Base-by-base conservation (phyloP, 805 yeast genomes). In the Cyberlindnera xylosilytica region DNA sequence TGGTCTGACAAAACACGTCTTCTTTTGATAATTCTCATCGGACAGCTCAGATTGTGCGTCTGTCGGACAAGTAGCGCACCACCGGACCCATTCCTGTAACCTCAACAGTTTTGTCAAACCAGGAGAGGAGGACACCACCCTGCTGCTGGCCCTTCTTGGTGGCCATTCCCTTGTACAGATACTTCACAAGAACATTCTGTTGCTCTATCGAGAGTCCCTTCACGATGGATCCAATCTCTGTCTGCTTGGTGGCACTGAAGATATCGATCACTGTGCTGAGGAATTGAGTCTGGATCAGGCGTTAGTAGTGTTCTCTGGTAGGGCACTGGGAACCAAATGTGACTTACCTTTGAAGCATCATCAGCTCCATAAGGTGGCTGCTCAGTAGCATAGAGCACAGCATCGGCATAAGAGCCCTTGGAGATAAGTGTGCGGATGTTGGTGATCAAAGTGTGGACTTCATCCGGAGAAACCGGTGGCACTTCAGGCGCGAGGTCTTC, bases 61-160 rank as follows among this genome's bases (percentile, higher is more conserved):
- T 79, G 65, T 91, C 98, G 33, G 88, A 78, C 64, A 89, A 73
- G 63, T 80, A 89, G 54, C 96, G 79, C 38, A 86, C 86, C 53
- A 93, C 82, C 33, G 96, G 86, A 11, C 96, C 96, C 59, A 84
- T 81, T 16, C 98, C 98, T 13, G 90, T 78, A 17, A 77, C 68
- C 47, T 84, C 95, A 28, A 87, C 81, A 16, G 91, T 78, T 65
- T 88, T 89, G 53, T 91, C 97, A 60, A 83, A 87, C 99, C 99
- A 93, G 24, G 83, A 78, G 54, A 93, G 76, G 53, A 93, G 64
- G 36, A 83, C 73, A 36, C 96, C 96, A 16, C 97, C 96, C 50
- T 83, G 88, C 55, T 83, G 86, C 50, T 87, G 87, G 10, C 93
- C 90, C 52, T 79, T 81, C 23, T 81, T 74, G 10, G 81, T 66